Base-by-base conservation (phyloP, 805 yeast species). In the Candida hungchunana region DNA sequence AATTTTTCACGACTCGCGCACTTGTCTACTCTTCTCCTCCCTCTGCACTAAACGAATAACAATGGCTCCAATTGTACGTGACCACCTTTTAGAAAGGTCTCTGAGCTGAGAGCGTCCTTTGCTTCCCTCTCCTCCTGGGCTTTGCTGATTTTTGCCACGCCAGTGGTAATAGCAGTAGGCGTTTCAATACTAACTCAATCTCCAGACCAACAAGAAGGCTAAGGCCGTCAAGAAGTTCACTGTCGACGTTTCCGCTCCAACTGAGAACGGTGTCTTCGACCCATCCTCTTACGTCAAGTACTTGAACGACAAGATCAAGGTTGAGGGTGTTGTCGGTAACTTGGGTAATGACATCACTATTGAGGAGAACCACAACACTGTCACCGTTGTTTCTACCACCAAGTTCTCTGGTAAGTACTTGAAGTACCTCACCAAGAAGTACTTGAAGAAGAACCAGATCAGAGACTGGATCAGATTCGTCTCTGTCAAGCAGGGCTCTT, bases 381-480 rank as follows among this genome's bases (percentile, higher is more conserved):
- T 85, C 66, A 87, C 93, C 64, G 85, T 88, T 66, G 79, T 75
- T 55, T 75, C 97, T 55, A 79, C 82, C 72, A 72, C 95, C 72
- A 82, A 87, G 76, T 90, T 93, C 93, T 89, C 97, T 58, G 99
- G 98, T 76, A 90, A 94, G 78, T 93, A 93, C 95, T 82, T 90
- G 71, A 93, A 94, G 80, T 93, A 93, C 94, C 78, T 93, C 69
- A 86, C 97, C 65, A 94, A 93, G 88, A 90, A 95, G 80, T 93
- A 86, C 93, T 86, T 93, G 75, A 94, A 90, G 95, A 93, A 93
- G 86, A 87, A 89, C 90, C 95, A 86, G 76, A 85, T 90, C 78
- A 88, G 97, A 80, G 97, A 93, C 79, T 90, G 97, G 97, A 89
- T 90, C 74, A 93, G 97, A 81, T 89, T 90, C 64, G 96, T 90